Evolutionary conservation across 306 rosid species (phyloP).

Genomic region (Hippophae tibetana): DNA sequence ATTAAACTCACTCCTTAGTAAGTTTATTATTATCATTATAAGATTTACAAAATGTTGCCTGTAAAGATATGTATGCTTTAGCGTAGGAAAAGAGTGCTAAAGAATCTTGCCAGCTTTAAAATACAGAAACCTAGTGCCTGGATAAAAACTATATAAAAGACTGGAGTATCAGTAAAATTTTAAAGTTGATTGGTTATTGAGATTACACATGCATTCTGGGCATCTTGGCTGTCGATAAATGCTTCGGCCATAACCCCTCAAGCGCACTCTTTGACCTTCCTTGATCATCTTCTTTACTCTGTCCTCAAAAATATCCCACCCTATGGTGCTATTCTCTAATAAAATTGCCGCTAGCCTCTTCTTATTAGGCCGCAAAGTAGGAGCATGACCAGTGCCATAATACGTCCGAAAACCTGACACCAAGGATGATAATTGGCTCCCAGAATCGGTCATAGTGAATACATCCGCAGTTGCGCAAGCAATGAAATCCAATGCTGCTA

Average conservation of each 20-base stretch:
- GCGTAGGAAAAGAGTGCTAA: no score
- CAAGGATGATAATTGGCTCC: conserved; percentile 93
- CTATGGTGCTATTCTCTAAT: conserved; percentile 49
- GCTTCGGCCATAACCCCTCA: conserved; percentile 65
- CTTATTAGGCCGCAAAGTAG: conserved; percentile 81
- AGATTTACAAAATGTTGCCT: no score
- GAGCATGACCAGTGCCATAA: conserved; percentile 56
- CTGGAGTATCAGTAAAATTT: not conserved
- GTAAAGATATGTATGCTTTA: no score
- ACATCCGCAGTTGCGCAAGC: conserved; percentile 91
- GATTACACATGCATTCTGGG: conserved; percentile 78
- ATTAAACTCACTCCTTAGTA: no score
- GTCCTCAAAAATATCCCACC: conserved; percentile 59
- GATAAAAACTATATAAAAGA: not conserved
- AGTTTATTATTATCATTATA: no score
- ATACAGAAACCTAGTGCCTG: not conserved
- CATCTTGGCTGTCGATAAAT: conserved; percentile 74
- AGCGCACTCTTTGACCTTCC: conserved; percentile 55
- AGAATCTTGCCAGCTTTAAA: no score
- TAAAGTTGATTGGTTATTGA: not conserved
- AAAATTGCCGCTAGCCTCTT: conserved; percentile 72
- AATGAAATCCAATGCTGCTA: conserved; percentile 90
- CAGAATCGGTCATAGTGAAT: conserved; percentile 93
- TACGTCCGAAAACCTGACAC: conserved; percentile 90
- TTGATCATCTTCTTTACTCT: conserved; percentile 82